Evolutionary conservation across 768 basidiomycete species (phyloP), one percentile per base, ranked within the genome.

Genomic region (Boletus eberwhitei): DNA sequence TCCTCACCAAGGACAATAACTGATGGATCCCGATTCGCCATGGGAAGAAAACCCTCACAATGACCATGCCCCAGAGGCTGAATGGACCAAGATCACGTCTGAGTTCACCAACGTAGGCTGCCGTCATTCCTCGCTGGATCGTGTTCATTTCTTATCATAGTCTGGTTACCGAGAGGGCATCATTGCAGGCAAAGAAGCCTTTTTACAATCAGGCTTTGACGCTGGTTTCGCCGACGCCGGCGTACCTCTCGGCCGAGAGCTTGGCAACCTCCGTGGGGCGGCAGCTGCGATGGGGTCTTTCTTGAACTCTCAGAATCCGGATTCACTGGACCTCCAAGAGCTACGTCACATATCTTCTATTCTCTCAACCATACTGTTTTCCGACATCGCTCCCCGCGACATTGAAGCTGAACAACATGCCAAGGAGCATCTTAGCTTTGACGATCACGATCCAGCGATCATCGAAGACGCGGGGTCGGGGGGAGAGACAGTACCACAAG

Each of bases 141-240:
- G 3, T 22, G 35, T 29, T 59, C 50, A 55, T 39, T 32, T 44
- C 16, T 38, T 11, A 35, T 49, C 44, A 9, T 44, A 97, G 96
- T 84, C 84, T 17, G 96, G 96, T 2, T 98, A 98, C 65, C 84
- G 96, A n/a, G 95, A 98, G 73, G 96, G 96, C 7, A 96, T 98
- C 62, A 89, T 86, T 0, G 85, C 87, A 5, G 96, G 96, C 4
- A 98, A 98, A 69, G 88, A 95, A 67, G 77, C 81, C 0, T 86
- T 85, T 3, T 77, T 98, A 2, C 96, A 99, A 64, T 76, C 85
- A 58, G 96, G 96, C 1, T 98, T 99, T 64, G 92, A 99, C 70
- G 74, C 78, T 4, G 93, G 91, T 2, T 98, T 92, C 64, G 84
- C 85, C 1, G 69, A 73, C 14, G 74, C 83, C 11, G 91, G 93